A percentile compares a stretch with the other conserved stretches of the same genome.
Conservation (phyloP, 768 basidiomycete genomes). For the Myochromella boudieri region DNA sequence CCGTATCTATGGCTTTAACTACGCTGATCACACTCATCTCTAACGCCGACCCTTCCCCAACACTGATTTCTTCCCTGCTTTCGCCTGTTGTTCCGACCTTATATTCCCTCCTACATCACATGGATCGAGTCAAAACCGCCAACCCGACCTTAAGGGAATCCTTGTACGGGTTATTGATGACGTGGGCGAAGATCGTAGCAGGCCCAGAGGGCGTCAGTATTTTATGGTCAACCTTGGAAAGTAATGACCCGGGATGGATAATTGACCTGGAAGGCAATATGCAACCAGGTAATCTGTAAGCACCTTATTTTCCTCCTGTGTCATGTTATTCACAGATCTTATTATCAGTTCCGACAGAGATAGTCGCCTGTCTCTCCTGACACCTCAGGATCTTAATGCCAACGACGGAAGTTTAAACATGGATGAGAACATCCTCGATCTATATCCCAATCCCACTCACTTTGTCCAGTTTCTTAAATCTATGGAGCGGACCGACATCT, state of each 20-base stretch:
- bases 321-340: no score
- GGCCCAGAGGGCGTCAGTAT: slow-evolving; percentile 49
- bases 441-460: slow-evolving; percentile 75
- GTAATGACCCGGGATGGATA: slow-evolving; percentile 53
- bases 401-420: slow-evolving; percentile 43
- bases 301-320: slow-evolving; percentile 14
- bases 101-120: slow-evolving; percentile 59
- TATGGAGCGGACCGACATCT: slow-evolving; percentile 67
- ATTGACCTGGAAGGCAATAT: slow-evolving; percentile 56
- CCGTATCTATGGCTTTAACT: slow-evolving; percentile 44
- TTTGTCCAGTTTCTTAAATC: slow-evolving; percentile 66
- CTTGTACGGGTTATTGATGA: slow-evolving; percentile 57
- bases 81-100: slow-evolving; percentile 68
- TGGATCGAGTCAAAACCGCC: slow-evolving; percentile 55
- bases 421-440: slow-evolving; percentile 57
- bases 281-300: slow-evolving; percentile 43
- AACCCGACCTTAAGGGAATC: slow-evolving; percentile 66
- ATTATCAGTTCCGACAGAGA: slow-evolving; percentile 16
- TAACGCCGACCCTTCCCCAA: slow-evolving; percentile 79
- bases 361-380: slow-evolving; percentile 41
- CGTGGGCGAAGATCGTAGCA: slow-evolving; percentile 74
- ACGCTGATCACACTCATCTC: slow-evolving; percentile 57
- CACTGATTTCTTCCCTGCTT: slow-evolving; percentile 58
- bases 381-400: slow-evolving; percentile 47
- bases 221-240: slow-evolving; percentile 59